Evolutionary conservation across 2,329 filamentous ascomycete species (phyloP).

Genomic region (Ilyonectria destructans): DNA sequence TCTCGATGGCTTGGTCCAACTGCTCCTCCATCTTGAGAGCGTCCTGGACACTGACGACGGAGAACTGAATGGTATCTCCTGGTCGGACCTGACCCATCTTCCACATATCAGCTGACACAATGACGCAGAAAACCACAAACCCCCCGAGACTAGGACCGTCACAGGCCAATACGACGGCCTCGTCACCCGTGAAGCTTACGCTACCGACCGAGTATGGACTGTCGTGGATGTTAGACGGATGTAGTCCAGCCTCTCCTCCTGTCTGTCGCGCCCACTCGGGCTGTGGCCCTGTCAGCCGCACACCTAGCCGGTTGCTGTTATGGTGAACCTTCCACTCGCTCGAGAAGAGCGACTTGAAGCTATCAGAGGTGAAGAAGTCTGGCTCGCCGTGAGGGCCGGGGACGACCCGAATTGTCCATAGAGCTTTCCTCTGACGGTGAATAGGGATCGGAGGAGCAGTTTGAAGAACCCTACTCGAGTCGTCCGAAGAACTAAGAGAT

Average conservation of each 20-base stretch:
- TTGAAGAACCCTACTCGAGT: accelerated
- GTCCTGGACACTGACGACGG: constrained; percentile 47
- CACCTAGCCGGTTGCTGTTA: constrained; percentile 59
- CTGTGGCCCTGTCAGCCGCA: constrained; percentile 57
- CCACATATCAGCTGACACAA: constrained; percentile 59
- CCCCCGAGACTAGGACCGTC: constrained; percentile 62
- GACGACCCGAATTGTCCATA: constrained; percentile 54
- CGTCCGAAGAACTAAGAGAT: background rate
- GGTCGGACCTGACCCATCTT: constrained; percentile 60
- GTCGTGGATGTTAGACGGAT: constrained; percentile 61
- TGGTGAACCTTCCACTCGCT: constrained; percentile 58
- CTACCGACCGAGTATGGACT: constrained; percentile 59
- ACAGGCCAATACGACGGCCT: constrained; percentile 57
- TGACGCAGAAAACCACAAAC: constrained; percentile 58
- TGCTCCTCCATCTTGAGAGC: constrained; percentile 46
- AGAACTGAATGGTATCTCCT: constrained; percentile 57
- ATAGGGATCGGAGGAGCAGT: constrained; percentile 39
- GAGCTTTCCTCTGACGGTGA: constrained; percentile 44
- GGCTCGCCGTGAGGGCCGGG: constrained; percentile 59
- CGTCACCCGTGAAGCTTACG: constrained; percentile 62
- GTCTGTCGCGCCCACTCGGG: constrained; percentile 57
- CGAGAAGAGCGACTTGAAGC: constrained; percentile 52
- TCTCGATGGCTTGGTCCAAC: constrained; percentile 44
- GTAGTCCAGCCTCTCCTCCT: constrained; percentile 58
- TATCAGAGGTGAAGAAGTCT: constrained; percentile 56